Evolutionary conservation across 805 yeast species (phyloP).

Genomic region (Starmera quercuum): DNA sequence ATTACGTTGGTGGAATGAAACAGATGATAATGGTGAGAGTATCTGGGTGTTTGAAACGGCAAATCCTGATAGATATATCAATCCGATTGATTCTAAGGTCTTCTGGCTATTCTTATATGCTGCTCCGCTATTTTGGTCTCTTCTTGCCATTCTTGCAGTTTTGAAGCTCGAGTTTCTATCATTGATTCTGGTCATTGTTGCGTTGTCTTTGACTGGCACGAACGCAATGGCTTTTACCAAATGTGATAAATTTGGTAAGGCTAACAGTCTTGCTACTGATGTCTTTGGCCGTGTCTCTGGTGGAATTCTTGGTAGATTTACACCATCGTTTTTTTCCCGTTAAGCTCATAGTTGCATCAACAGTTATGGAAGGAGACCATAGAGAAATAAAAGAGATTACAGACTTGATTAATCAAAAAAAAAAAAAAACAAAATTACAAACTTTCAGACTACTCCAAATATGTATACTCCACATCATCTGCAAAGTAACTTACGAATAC

Average conservation of each 20-base stretch:
- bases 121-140: conserved; percentile 70
- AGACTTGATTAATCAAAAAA: no score
- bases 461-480: no score
- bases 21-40: conserved; percentile 40
- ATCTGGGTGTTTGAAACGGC: conserved; percentile 85
- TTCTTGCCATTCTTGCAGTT: conserved; percentile 69
- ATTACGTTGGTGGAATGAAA: conserved; percentile 95
- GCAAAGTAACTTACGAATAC: no score
- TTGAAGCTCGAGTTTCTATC: conserved; percentile 69
- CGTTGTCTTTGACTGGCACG: conserved; percentile 64
- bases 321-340: conserved; percentile 17
- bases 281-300: conserved; percentile 48
- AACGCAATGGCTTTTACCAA: conserved; percentile 87
- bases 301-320: conserved; percentile 37
- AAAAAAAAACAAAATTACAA: no score
- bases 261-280: conserved; percentile 56
- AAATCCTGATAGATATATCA: conserved; percentile 61
- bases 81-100: conserved; percentile 85
- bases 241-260: conserved; percentile 88
- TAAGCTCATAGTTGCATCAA: no score
- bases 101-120: conserved; percentile 79
- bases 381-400: no score
- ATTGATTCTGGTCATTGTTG: conserved; percentile 55
- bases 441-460: no score
- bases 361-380: no score